Evolutionary conservation across 805 yeast species (phyloP), one percentile per base, ranked within the genome.

Genomic region (Scheffersomyces amazonensis): DNA sequence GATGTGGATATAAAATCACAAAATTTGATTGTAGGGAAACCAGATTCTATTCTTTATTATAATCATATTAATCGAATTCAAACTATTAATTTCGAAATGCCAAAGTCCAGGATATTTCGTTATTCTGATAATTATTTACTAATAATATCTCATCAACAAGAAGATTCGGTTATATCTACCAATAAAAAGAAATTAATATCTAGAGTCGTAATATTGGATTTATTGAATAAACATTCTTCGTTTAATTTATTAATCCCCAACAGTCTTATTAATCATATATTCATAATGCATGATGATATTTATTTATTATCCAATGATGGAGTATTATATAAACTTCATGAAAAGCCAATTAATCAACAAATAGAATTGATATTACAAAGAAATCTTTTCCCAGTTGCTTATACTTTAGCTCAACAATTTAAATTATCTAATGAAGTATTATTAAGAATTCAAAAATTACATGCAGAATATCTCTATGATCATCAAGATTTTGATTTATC

Each of bases 251-350:
- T 86, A 8, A 71, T 89, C n/a, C 73, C 90, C 0, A 78, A 79
- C 22, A 60, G 53, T 39, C 63, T 83, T 0, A 76, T 89, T 2
- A 66, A 70, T 17, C 79, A 82, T 34, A 66, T 82, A 0, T 76
- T 88, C 39, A 55, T 60, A 16, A 62, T 77, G 43, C 76, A 83
- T 78, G 71, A 66, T 22, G 79, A 78, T 36, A 51, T 83, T 11
- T 81, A 71, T 48, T 61, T 87, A 7, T 58, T 90, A 11, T 78
- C 88, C 2, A 66, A 82, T 1, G 95, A 89, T 55, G 96, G 96
- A 0, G 61, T 84, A 2, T 61, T 91, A 6, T 81, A 83, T 53
- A 74, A 73, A 41, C 58, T 88, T 12, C 78, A 75, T 31, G 95
- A 87, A 52, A 83, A 81, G 48, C 64, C 81, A 0, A 53, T 84